phyloP scores from a whole-genome alignment of 768 basidiomycete genomes.

The Hygrophoropsis aurantiaca region DNA sequence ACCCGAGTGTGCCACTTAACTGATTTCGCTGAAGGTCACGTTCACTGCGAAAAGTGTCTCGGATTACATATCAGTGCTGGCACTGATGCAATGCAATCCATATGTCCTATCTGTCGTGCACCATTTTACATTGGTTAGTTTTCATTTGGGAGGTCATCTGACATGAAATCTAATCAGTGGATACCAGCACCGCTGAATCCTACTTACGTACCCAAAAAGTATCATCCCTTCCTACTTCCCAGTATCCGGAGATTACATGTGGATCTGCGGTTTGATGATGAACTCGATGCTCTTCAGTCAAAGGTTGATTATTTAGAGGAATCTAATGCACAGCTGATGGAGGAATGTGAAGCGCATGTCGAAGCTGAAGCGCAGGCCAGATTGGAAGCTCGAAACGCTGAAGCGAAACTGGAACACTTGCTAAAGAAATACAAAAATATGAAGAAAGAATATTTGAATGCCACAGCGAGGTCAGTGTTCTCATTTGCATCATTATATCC shows the following conservation, averaged over 20 bases:
- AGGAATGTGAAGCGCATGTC: slow-evolving; percentile 41
- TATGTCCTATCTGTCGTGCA: slow-evolving; percentile 63
- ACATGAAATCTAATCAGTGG: neutral
- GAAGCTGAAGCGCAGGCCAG: slow-evolving; percentile 26
- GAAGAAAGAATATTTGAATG: slow-evolving; percentile 21
- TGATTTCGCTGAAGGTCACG: slow-evolving; percentile 46
- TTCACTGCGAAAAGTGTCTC: slow-evolving; percentile 65
- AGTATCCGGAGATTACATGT: slow-evolving; percentile 57
- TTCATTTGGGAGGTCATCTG: neutral
- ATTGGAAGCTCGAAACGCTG: slow-evolving; percentile 33
- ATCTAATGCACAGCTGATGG: slow-evolving; percentile 44
- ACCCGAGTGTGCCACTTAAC: slow-evolving; percentile 1
- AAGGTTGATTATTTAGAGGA: slow-evolving; percentile 37
- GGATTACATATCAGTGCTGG: slow-evolving; percentile 29
- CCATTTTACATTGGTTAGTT: slow-evolving; percentile 54
- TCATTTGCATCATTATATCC: neutral
- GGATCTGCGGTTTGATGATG: slow-evolving; percentile 34
- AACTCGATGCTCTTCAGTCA: slow-evolving; percentile 36
- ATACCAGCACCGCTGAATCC: slow-evolving; percentile 47
- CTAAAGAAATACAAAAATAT: slow-evolving; percentile 30
- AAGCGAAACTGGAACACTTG: slow-evolving; percentile 40
- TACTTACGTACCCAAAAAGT: slow-evolving; percentile 51
- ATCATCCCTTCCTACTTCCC: slow-evolving; percentile 57
- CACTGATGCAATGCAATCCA: slow-evolving; percentile 32
- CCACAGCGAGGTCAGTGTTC: neutral